Conservation (phyloP, 345 rosid species). For the Gossypium ekmanianum region DNA sequence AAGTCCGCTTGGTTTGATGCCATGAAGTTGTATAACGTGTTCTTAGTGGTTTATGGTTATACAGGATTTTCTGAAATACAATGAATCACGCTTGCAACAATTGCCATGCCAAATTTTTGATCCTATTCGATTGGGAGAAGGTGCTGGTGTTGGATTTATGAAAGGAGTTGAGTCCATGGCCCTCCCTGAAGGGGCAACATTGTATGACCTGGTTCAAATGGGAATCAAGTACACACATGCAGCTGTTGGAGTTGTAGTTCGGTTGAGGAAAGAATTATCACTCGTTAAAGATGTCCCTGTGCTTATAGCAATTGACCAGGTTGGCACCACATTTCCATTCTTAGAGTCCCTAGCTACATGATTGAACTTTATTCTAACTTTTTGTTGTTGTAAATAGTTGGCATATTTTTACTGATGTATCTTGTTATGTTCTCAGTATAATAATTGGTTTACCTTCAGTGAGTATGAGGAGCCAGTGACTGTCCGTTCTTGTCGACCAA, state of each 20-base stretch:
- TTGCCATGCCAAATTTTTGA: constrained; percentile 68
- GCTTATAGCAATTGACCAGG: constrained; percentile 91
- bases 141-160: constrained; percentile 86
- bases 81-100: constrained; percentile 54
- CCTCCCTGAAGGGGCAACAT: constrained; percentile 62
- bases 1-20: neutral
- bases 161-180: constrained; percentile 66
- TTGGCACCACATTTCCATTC: constrained; percentile 31
- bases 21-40: constrained; percentile 4
- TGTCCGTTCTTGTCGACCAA: constrained; percentile 58
- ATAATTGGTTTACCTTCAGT: constrained; percentile 95
- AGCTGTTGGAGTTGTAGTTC: constrained; percentile 73
- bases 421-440: constrained; percentile 53
- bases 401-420: constrained; percentile 20
- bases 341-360: neutral
- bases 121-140: constrained; percentile 85
- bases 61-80: constrained; percentile 73
- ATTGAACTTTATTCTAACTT: neutral
- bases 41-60: constrained; percentile 18
- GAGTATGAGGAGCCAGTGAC: constrained; percentile 84
- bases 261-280: constrained; percentile 84
- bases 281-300: constrained; percentile 87
- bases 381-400: neutral
- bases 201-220: constrained; percentile 70
- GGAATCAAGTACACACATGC: constrained; percentile 83